Conservation (phyloP, 1,139 yeast genomes). For the Lodderomyces oxycetoniae region DNA sequence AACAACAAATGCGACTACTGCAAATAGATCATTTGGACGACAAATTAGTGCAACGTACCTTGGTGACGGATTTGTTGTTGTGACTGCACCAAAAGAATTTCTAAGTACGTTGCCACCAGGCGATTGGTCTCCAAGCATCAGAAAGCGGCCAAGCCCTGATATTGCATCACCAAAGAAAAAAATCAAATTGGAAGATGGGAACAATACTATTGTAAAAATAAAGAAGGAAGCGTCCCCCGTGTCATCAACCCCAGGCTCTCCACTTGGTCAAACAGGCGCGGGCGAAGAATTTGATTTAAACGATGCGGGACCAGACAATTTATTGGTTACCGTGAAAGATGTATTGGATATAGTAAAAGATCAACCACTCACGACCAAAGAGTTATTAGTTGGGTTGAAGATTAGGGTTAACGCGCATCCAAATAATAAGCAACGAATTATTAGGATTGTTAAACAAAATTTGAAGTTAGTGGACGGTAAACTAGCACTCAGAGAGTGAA, state of each 20-base stretch:
- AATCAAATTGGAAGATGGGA: conserved; percentile 22
- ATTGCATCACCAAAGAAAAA: conserved; percentile 36
- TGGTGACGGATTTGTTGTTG: conserved; percentile 62
- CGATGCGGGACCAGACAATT: conserved; percentile 38
- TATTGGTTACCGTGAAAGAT: conserved; percentile 63
- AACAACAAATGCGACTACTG: background rate
- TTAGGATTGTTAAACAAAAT: conserved; percentile 62
- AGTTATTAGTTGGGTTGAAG: conserved; percentile 56
- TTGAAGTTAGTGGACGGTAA: conserved; percentile 62
- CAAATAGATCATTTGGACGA: conserved; percentile 15
- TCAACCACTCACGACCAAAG: conserved; percentile 63
- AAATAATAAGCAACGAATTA: conserved; percentile 65
- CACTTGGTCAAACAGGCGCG: too few relatives aligned
- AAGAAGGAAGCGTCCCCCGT: conserved; percentile 7
- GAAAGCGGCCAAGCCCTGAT: conserved; percentile 31
- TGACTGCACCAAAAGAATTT: conserved; percentile 60
- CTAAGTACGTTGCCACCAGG: conserved; percentile 71
- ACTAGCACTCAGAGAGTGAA: conserved; percentile 51
- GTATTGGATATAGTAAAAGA: conserved; percentile 60
- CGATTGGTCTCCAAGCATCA: conserved; percentile 74
- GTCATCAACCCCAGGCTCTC: background rate
- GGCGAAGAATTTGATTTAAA: conserved; percentile 21
- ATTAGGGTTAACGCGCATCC: conserved; percentile 63
- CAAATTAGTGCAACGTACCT: conserved; percentile 45
- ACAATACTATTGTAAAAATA: background rate